Conservation (phyloP, 371 early-diverging fungal species). For the Rhizomucor miehei region DNA sequence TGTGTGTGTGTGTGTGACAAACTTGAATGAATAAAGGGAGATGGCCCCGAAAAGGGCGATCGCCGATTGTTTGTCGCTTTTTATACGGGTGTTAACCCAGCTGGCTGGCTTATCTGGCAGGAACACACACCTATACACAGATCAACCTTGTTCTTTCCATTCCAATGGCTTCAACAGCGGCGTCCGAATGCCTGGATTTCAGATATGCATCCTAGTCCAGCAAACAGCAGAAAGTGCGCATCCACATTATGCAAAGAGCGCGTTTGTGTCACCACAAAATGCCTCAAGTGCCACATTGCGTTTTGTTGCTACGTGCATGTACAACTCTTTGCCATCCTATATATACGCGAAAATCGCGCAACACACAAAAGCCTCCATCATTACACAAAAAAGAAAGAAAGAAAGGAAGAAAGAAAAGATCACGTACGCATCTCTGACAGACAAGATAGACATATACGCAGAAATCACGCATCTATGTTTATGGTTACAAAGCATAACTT, state of each 20-base stretch:
- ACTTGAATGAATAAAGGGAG: neutral
- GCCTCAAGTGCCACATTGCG: too few relatives aligned
- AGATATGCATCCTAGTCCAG: neutral
- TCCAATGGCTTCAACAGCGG: too few relatives aligned
- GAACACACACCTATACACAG: too few relatives aligned
- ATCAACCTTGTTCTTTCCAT: too few relatives aligned
- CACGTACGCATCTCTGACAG: neutral
- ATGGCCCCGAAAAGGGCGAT: too few relatives aligned
- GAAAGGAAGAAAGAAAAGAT: neutral
- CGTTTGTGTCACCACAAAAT: conserved; percentile 3
- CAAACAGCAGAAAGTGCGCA: conserved; percentile 18
- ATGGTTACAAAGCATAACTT: conserved; percentile 38
- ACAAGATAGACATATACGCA: too few relatives aligned
- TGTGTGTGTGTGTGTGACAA: neutral
- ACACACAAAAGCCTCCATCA: neutral
- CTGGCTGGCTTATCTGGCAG: too few relatives aligned
- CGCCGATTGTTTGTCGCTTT: neutral
- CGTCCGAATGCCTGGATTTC: too few relatives aligned
- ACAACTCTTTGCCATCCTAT: neutral
- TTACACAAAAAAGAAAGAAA: too few relatives aligned
- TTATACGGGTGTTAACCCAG: too few relatives aligned
- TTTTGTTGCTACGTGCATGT: too few relatives aligned
- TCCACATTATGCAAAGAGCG: neutral
- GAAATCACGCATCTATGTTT: neutral
- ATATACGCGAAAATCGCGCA: conserved; percentile 7